Conservation (phyloP, 768 basidiomycete genomes). For the Cystofilobasidium capitatum region DNA sequence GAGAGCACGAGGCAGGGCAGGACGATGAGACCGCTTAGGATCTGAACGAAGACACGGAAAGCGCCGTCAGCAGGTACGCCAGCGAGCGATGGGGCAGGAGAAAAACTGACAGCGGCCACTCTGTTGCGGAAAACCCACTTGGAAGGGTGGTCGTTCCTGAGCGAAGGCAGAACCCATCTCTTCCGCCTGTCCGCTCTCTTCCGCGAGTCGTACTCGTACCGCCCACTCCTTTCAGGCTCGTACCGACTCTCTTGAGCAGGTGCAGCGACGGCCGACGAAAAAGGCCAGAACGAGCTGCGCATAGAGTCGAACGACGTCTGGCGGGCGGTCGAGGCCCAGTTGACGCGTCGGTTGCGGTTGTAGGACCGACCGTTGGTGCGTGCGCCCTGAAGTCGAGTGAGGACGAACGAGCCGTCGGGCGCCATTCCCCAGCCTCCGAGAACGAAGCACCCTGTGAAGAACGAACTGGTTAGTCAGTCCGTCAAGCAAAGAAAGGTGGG, state of each 20-base stretch:
- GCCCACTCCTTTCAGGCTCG: background rate
- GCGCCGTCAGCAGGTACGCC: background rate
- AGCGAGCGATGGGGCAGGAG: background rate
- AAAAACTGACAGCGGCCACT: constrained; percentile 18
- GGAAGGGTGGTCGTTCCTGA: constrained; percentile 12
- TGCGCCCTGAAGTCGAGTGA: constrained; percentile 17
- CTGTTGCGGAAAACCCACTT: constrained; percentile 25
- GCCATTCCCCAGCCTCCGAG: constrained; percentile 25
- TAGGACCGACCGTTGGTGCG: background rate
- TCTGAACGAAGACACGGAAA: background rate
- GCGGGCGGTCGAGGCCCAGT: constrained; percentile 1
- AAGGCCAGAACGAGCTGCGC: background rate
- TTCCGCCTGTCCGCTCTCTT: background rate
- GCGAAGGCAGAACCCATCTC: constrained; percentile 18
- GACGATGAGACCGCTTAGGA: constrained; percentile 23
- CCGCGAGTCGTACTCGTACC: background rate
- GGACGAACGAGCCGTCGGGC: constrained; percentile 15
- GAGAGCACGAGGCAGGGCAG: constrained; percentile 24
- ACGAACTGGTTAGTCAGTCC: background rate
- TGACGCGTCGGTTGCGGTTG: background rate
- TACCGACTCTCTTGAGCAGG: background rate
- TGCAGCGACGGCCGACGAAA: background rate
- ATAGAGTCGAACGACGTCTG: constrained; percentile 9
- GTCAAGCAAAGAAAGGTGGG: background rate
- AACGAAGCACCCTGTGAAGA: constrained; percentile 14